Conservation (phyloP, 495 filamentous ascomycete genomes). For the Hyaloscypha variabilis region DNA sequence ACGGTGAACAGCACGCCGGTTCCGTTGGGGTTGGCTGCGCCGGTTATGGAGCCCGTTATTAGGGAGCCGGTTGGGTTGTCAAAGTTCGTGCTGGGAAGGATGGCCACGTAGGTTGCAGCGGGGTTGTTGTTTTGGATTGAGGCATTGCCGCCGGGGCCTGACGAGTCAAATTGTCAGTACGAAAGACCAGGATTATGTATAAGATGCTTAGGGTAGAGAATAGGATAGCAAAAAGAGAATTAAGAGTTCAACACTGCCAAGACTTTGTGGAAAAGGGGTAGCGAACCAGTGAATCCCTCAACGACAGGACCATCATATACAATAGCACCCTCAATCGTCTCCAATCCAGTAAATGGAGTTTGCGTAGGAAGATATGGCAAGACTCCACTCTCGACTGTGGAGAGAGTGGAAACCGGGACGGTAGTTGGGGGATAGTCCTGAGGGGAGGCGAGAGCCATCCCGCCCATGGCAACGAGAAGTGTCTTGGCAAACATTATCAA, state of each 20-base stretch:
- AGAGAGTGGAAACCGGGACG: too few relatives aligned
- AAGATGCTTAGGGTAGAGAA: too few relatives aligned
- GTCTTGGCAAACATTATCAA: neutral
- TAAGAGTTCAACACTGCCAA: too few relatives aligned
- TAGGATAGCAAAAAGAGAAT: neutral
- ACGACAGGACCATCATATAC: neutral
- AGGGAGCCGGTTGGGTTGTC: slow-evolving; percentile 46
- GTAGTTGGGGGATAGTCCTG: neutral
- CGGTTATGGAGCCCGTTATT: slow-evolving; percentile 61
- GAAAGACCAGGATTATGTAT: too few relatives aligned
- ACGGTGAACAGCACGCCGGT: slow-evolving; percentile 63
- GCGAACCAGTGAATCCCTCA: neutral
- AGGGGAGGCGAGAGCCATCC: neutral
- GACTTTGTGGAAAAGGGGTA: neutral
- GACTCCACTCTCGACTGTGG: neutral
- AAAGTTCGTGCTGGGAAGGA: slow-evolving; percentile 53
- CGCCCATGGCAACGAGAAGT: neutral
- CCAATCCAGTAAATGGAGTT: neutral
- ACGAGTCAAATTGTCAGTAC: neutral
- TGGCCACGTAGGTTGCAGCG: slow-evolving; percentile 50
- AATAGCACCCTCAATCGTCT: neutral
- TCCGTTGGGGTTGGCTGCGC: slow-evolving; percentile 51
- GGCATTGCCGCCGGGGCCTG: neutral
- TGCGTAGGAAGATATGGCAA: neutral
- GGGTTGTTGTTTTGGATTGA: neutral